These are phyloP conservation scores for Neurospora tetraspora DNA, from an alignment of 495 filamentous ascomycete genomes.

Conservation along the genomic window DNA sequence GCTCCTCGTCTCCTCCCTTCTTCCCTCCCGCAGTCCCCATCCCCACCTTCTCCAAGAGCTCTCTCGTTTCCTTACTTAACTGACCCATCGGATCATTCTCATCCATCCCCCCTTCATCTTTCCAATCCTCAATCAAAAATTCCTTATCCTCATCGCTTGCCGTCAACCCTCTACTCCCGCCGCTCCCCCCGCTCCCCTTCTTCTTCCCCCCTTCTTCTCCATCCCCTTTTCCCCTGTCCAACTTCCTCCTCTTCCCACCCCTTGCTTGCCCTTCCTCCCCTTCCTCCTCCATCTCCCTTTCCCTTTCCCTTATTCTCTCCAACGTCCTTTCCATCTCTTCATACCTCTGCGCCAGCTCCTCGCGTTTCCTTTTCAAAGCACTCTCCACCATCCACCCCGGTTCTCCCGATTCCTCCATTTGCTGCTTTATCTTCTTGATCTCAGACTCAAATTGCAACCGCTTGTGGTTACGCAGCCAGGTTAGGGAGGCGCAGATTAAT, in stretches of 20 bases:
- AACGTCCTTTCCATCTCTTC: slow-evolving; percentile 64
- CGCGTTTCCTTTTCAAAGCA: slow-evolving; percentile 52
- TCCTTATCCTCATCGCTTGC: slow-evolving; percentile 53
- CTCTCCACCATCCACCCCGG: slow-evolving; percentile 85
- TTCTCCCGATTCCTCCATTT: slow-evolving; percentile 51
- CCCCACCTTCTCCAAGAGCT: slow-evolving; percentile 51
- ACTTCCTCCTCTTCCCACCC: slow-evolving; percentile 18
- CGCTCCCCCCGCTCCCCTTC: slow-evolving; percentile 13
- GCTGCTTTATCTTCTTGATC: slow-evolving; percentile 18
- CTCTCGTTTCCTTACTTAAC: slow-evolving; percentile 53
- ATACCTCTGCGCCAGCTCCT: slow-evolving; percentile 53
- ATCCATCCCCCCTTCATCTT: slow-evolving; percentile 60
- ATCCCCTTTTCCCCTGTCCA: slow-evolving; percentile 3
- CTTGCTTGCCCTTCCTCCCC: slow-evolving; percentile 25
- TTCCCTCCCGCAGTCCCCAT: slow-evolving; percentile 13
- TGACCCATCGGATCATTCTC: slow-evolving; percentile 21
- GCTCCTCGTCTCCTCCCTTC: slow-evolving; percentile 30
- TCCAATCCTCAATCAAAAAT: slow-evolving; percentile 73
- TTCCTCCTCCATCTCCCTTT: slow-evolving; percentile 49
- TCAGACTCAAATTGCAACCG: slow-evolving; percentile 49
- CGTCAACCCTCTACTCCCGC: slow-evolving; percentile 15
- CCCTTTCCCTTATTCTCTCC: slow-evolving; percentile 55
- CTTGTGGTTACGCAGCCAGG: slow-evolving; percentile 87
- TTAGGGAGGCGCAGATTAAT: slow-evolving; percentile 83
- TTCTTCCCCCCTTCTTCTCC: slow-evolving; percentile 13